These are phyloP conservation scores for Sclerotinia trifoliorum DNA, from an alignment of 2,329 filamentous ascomycete genomes.

Conservation along the genomic window DNA sequence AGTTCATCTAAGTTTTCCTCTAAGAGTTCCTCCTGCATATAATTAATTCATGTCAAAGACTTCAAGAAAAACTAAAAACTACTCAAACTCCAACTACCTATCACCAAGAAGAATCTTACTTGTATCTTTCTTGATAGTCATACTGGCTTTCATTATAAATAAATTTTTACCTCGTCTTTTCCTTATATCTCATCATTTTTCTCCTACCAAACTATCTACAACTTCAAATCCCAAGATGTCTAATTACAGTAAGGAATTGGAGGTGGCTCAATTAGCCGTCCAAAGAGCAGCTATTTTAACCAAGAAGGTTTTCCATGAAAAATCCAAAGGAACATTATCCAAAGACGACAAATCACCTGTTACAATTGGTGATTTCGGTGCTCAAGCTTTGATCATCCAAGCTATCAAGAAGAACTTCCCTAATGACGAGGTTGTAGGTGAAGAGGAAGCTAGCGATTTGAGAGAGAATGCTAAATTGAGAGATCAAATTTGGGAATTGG, in stretches of 20 bases:
- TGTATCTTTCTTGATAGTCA: conserved; percentile 34
- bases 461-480: conserved; percentile 68
- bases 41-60: conserved; percentile 9
- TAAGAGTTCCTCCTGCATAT: neutral
- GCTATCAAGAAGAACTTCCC: conserved; percentile 90
- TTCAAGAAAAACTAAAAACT: neutral
- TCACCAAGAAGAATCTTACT: conserved; percentile 30
- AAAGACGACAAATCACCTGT: conserved; percentile 97
- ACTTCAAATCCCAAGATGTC: conserved; percentile 40
- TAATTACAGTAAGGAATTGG: conserved; percentile 71
- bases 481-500: conserved; percentile 80
- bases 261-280: conserved; percentile 82
- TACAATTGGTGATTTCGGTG: conserved; percentile 96
- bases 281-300: conserved; percentile 77
- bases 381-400: conserved; percentile 91
- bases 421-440: conserved; percentile 84
- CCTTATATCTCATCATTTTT: conserved; percentile 37
- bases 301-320: conserved; percentile 77
- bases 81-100: neutral
- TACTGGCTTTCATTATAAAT: conserved; percentile 35
- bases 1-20: neutral
- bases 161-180: conserved; percentile 37
- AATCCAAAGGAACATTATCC: conserved; percentile 88
- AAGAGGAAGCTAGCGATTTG: conserved; percentile 85
- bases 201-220: conserved; percentile 27